phyloP scores from a whole-genome alignment of 805 yeast species.

The Dipodascus albidus region DNA sequence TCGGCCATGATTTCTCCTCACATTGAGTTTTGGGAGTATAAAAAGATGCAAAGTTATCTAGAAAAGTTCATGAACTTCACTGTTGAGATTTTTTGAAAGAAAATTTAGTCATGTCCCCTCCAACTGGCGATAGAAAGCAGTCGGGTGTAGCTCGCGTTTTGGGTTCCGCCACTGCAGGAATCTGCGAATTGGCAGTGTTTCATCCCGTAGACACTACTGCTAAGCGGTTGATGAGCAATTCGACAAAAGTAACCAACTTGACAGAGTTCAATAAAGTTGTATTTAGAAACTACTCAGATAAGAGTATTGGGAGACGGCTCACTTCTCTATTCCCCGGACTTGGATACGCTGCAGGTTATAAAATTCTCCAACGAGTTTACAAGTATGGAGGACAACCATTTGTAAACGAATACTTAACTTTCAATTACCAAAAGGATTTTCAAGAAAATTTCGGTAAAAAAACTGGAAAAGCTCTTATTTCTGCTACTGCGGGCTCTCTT shows the following conservation, averaged over 20 bases:
- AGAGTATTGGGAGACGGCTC: constrained; percentile 58
- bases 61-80: too few relatives aligned
- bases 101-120: constrained; percentile 17
- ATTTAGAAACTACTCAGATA: constrained; percentile 69
- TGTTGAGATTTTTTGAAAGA: background rate
- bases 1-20: background rate
- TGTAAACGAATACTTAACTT: constrained; percentile 83
- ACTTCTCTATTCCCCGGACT: constrained; percentile 92
- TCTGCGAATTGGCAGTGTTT: constrained; percentile 91
- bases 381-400: constrained; percentile 99
- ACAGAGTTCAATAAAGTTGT: constrained; percentile 74
- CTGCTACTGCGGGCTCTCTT: constrained; percentile 95
- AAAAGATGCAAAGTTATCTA: too few relatives aligned
- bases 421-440: constrained; percentile 57
- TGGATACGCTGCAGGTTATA: constrained; percentile 96
- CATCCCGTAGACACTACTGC: constrained; percentile 98
- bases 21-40: background rate
- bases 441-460: constrained; percentile 78
- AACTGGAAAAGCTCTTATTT: constrained; percentile 93
- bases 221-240: constrained; percentile 85
- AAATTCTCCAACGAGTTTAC: constrained; percentile 92
- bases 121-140: constrained; percentile 53
- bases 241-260: constrained; percentile 57
- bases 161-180: constrained; percentile 98
- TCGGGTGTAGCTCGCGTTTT: constrained; percentile 82